phyloP scores from a whole-genome alignment of 2,329 filamentous ascomycete genomes.

The Exophiala oligosperma region DNA sequence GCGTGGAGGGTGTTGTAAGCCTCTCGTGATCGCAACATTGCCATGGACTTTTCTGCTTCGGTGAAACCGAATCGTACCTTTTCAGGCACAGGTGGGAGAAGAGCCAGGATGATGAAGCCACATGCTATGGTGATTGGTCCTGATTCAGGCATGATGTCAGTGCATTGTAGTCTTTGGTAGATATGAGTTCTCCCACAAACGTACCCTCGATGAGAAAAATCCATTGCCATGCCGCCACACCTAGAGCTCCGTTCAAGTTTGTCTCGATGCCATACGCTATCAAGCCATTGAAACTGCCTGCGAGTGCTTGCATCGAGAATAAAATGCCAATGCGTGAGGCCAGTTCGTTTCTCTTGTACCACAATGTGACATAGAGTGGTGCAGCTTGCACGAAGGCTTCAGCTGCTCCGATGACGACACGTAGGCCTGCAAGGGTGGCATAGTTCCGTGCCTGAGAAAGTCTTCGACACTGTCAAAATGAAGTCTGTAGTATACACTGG shows the following conservation, averaged over 20 bases:
- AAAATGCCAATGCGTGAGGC: conserved; percentile 46
- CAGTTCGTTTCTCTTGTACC: conserved; percentile 45
- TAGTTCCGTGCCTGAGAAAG: neutral
- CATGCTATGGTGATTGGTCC: conserved; percentile 37
- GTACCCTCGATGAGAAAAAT: conserved; percentile 50
- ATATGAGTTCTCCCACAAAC: neutral
- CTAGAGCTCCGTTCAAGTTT: conserved; percentile 50
- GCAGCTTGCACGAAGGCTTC: conserved; percentile 16
- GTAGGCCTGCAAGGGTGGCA: neutral
- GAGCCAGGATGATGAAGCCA: conserved; percentile 2
- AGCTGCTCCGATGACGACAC: neutral
- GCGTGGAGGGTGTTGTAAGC: conserved; percentile 7
- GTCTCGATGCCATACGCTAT: conserved; percentile 51
- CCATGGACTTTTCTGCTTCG: conserved; percentile 5
- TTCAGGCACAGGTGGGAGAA: conserved; percentile 8
- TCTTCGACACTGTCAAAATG: neutral
- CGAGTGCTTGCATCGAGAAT: conserved; percentile 47
- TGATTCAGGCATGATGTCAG: neutral
- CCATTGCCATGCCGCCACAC: conserved; percentile 45
- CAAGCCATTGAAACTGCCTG: conserved; percentile 54
- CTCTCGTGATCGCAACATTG: neutral
- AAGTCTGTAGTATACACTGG: neutral
- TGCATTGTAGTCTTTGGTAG: no score
- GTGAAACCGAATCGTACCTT: conserved; percentile 1
- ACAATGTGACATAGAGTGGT: conserved; percentile 23